These are phyloP conservation scores for Epichloe sp. DNA, from an alignment of 2,329 filamentous ascomycete genomes.

Conservation along the genomic window DNA sequence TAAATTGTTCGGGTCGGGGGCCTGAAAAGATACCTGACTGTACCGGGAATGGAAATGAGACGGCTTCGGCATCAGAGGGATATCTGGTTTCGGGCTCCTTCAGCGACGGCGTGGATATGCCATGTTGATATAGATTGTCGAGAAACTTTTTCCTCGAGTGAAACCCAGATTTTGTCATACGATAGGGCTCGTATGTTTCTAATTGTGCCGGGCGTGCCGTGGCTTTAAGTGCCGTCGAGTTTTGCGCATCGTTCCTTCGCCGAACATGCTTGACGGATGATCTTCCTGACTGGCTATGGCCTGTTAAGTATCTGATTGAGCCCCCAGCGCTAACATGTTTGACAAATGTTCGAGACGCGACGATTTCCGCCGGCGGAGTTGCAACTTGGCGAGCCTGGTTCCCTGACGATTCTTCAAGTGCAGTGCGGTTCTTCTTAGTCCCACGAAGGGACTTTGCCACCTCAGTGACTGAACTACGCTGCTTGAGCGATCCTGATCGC, in stretches of 20 bases:
- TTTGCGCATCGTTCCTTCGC: background rate
- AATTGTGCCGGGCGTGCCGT: conserved; percentile 38
- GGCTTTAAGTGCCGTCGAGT: background rate
- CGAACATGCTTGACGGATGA: background rate
- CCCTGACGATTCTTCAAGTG: conserved; percentile 12
- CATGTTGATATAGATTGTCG: conserved; percentile 38
- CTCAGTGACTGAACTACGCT: conserved; percentile 21
- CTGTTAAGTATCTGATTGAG: conserved; percentile 14
- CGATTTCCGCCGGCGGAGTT: background rate
- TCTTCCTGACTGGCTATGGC: background rate
- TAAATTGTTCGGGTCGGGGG: background rate
- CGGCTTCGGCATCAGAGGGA: background rate
- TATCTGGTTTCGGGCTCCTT: background rate
- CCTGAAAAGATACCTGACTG: background rate
- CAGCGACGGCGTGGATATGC: conserved; percentile 5
- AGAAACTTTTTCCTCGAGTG: conserved; percentile 38
- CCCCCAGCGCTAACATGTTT: conserved; percentile 16
- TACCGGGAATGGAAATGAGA: background rate
- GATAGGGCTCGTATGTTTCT: conserved; percentile 31
- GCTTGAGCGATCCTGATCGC: conserved; percentile 39
- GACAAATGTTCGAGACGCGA: conserved; percentile 14
- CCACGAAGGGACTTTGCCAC: conserved; percentile 8
- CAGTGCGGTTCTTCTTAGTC: conserved; percentile 2
- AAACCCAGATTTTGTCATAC: conserved; percentile 27
- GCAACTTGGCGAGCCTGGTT: conserved; percentile 6